Conservation (phyloP, 805 yeast species). For the Candida vaughaniae region DNA sequence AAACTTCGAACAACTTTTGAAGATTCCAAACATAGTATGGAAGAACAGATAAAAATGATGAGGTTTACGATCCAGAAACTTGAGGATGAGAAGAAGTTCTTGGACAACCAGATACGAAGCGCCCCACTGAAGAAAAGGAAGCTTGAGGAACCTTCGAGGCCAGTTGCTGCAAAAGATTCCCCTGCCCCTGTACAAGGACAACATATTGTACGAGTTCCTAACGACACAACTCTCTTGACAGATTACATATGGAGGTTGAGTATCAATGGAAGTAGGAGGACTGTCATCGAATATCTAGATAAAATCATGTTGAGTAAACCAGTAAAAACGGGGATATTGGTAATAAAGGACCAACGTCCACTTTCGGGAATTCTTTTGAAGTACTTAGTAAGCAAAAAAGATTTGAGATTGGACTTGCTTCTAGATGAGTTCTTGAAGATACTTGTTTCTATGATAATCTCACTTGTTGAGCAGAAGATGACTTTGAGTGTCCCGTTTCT, state of each 20-base stretch:
- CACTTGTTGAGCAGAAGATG: background rate
- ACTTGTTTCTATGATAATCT: too few species aligned
- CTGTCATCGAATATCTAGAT: conserved; percentile 30
- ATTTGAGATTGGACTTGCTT: conserved; percentile 50
- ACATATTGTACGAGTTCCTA: conserved; percentile 24
- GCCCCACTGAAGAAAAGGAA: conserved; percentile 22
- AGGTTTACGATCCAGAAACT: conserved; percentile 33
- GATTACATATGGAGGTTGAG: conserved; percentile 37
- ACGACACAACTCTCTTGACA: conserved; percentile 32
- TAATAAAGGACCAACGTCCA: conserved; percentile 29
- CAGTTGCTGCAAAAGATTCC: background rate
- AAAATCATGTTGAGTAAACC: conserved; percentile 29
- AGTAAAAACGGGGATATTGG: conserved; percentile 15
- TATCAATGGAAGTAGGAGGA: conserved; percentile 34
- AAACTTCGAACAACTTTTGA: conserved; percentile 20
- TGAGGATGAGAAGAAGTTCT: conserved; percentile 44
- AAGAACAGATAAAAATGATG: conserved; percentile 31
- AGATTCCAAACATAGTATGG: conserved; percentile 18
- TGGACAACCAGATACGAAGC: conserved; percentile 36
- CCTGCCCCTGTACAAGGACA: background rate
- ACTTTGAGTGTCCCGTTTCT: conserved; percentile 55
- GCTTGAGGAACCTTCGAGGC: background rate
- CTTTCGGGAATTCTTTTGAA: conserved; percentile 36
- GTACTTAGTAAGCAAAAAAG: conserved; percentile 43
- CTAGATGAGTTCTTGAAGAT: conserved; percentile 36